These are phyloP conservation scores for Aspergillus wentii DNA, from an alignment of 495 filamentous ascomycete species.

Conservation along the genomic window DNA sequence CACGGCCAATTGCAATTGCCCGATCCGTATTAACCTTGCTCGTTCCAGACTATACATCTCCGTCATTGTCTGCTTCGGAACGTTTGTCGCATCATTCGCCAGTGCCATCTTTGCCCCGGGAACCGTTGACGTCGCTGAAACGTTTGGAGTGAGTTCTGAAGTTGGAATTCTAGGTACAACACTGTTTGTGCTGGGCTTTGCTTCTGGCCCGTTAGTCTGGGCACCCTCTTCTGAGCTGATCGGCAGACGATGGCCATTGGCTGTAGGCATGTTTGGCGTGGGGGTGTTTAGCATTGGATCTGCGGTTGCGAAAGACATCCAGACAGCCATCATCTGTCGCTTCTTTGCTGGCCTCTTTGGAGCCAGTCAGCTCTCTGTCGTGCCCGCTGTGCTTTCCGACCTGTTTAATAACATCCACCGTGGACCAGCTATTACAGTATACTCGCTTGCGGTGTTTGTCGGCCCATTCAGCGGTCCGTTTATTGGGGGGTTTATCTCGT, in stretches of 20 bases:
- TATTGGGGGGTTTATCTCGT: constrained; percentile 25
- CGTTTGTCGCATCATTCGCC: no score
- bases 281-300: constrained; percentile 42
- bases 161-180: constrained; percentile 38
- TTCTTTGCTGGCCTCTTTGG: constrained; percentile 39
- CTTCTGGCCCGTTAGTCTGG: constrained; percentile 40
- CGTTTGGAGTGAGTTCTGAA: constrained; percentile 33
- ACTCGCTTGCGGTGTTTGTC: constrained; percentile 31
- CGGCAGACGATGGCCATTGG: constrained; percentile 46
- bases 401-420: constrained; percentile 23
- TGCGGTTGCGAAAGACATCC: constrained; percentile 48
- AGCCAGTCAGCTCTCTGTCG: constrained; percentile 16
- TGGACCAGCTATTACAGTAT: constrained; percentile 34
- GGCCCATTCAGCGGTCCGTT: constrained; percentile 35
- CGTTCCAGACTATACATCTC: constrained; percentile 1
- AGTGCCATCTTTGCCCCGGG: constrained; percentile 41
- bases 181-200: constrained; percentile 40
- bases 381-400: constrained; percentile 1
- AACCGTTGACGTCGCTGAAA: constrained; percentile 18
- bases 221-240: constrained; percentile 66
- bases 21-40: neutral
- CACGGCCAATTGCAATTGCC: constrained; percentile 14
- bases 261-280: constrained; percentile 37
- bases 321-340: constrained; percentile 36
- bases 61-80: constrained; percentile 32